phyloP scores from a whole-genome alignment of 179 eudicot species.

The Pouteria campechiana region DNA sequence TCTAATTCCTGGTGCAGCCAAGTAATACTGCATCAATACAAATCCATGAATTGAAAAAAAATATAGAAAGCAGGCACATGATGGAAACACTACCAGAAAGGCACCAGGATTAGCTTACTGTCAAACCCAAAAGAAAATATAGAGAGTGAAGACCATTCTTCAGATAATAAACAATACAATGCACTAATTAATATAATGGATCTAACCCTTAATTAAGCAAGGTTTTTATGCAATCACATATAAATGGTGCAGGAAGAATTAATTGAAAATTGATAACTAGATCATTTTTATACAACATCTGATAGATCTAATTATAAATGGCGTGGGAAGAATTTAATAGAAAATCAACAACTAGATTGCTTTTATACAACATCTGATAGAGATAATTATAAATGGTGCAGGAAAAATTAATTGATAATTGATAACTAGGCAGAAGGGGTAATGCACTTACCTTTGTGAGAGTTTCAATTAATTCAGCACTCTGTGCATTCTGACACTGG shows the following conservation, averaged over 20 bases:
- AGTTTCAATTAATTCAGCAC: slow-evolving; percentile 79
- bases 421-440: slow-evolving; percentile 4
- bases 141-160: not conserved
- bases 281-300: too few species aligned
- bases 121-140: not conserved
- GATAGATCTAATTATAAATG: too few species aligned
- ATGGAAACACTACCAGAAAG: not conserved
- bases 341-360: not conserved
- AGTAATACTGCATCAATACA: too few species aligned
- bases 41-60: slow-evolving; percentile 7
- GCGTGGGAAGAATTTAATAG: not conserved
- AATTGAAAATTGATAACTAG: too few species aligned
- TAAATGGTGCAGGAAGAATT: too few species aligned
- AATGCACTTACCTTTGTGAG: slow-evolving; percentile 58
- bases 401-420: not conserved
- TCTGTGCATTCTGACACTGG: slow-evolving; percentile 53
- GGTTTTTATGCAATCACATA: too few species aligned
- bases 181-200: not conserved
- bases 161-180: not conserved
- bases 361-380: not conserved
- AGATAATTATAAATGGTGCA: not conserved
- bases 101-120: not conserved
- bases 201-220: too few species aligned
- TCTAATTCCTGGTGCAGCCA: slow-evolving; percentile 90
- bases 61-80: slow-evolving; percentile 1